These are phyloP conservation scores for Zygnema circumcarinatum DNA, from an alignment of 139 green algal genomes.

Conservation along the genomic window DNA sequence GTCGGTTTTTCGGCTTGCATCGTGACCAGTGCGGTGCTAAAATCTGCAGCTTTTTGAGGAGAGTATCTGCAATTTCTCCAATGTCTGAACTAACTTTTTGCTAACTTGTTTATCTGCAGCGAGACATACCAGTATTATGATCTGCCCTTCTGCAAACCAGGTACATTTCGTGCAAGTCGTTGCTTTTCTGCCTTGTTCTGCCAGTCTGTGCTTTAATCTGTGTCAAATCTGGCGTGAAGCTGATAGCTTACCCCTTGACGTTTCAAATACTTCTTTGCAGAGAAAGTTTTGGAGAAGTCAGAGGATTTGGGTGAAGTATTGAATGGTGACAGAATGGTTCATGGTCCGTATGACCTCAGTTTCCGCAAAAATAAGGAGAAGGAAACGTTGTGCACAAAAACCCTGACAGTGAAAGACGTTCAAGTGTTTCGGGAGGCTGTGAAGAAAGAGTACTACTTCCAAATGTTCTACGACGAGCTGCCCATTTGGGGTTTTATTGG, in stretches of 20 bases:
- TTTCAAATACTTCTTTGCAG: too few relatives aligned
- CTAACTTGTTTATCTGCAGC: constrained; percentile 43
- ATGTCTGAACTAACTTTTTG: constrained; percentile 1
- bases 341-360: constrained; percentile 84
- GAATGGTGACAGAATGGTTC: constrained; percentile 75
- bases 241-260: too few relatives aligned
- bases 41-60: too few relatives aligned
- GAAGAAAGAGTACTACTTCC: constrained; percentile 96
- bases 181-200: too few relatives aligned
- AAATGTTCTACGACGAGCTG: constrained; percentile 82
- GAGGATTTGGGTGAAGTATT: constrained; percentile 87
- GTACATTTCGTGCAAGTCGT: constrained; percentile 76
- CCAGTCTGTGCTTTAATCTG: too few relatives aligned
- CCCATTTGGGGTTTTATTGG: constrained; percentile 92
- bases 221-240: too few relatives aligned
- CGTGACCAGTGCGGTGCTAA: too few relatives aligned
- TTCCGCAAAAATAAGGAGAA: constrained; percentile 86
- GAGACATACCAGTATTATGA: constrained; percentile 96
- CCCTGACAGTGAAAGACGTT: constrained; percentile 80
- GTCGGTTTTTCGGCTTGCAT: too few relatives aligned
- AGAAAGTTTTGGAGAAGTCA: constrained; percentile 77
- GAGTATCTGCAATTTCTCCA: too few relatives aligned
- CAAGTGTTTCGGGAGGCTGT: constrained; percentile 80
- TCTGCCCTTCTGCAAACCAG: constrained; percentile 90
- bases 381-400: constrained; percentile 80